Conservation (phyloP, 345 rosid species). For the Rhodomyrtus tomentosa region DNA sequence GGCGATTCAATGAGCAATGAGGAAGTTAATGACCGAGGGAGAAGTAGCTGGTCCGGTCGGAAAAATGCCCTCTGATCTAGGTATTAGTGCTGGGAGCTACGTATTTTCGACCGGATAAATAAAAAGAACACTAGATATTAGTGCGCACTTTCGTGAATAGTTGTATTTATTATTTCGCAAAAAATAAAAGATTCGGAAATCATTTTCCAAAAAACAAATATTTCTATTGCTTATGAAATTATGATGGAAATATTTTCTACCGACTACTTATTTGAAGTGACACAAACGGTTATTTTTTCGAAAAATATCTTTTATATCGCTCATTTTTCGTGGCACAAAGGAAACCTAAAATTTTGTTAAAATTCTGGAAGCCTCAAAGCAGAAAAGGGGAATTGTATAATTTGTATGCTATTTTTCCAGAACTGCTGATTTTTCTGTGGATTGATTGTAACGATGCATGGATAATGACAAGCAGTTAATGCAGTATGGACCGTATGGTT, state of each 20-base stretch:
- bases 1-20: background rate
- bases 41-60: background rate
- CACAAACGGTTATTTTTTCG: too few species aligned
- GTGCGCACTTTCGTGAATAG: background rate
- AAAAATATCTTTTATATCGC: too few species aligned
- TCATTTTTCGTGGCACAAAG: too few species aligned
- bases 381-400: background rate
- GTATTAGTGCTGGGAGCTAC: background rate
- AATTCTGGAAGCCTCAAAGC: background rate
- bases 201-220: too few species aligned
- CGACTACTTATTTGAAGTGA: too few species aligned
- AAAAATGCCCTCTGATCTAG: background rate
- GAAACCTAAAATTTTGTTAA: background rate
- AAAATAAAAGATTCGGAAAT: too few species aligned
- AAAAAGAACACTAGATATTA: background rate
- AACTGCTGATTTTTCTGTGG: background rate
- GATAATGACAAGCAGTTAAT: background rate
- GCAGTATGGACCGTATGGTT: background rate
- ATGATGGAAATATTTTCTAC: too few species aligned
- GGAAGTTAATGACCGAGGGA: background rate
- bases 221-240: too few species aligned
- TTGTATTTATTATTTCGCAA: background rate
- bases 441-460: background rate
- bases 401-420: background rate
- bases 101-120: too few species aligned